These are phyloP conservation scores for Kandelia obovata DNA, from an alignment of 345 rosid species.

Conservation along the genomic window DNA sequence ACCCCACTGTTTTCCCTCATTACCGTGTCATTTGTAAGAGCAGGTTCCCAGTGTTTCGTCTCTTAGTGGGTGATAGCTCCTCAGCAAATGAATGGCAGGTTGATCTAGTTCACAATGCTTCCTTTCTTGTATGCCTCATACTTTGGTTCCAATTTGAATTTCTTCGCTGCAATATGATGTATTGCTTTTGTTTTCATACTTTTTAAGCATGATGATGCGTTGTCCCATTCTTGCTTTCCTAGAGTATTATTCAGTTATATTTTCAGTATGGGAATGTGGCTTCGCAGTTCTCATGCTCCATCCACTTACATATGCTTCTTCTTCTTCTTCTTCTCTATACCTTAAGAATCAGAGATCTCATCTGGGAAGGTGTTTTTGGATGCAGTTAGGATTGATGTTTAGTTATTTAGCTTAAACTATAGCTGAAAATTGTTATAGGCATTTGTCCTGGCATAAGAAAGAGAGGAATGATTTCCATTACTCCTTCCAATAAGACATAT, in stretches of 20 bases:
- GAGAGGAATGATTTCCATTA: too few species aligned
- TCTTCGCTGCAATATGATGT: background rate
- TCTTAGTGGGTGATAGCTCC: constrained; percentile 12
- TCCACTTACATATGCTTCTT: too few species aligned
- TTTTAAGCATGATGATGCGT: background rate
- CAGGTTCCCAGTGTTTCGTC: constrained; percentile 5
- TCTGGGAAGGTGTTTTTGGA: background rate
- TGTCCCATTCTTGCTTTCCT: background rate
- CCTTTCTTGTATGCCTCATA: constrained; percentile 1
- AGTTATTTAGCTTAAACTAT: too few species aligned
- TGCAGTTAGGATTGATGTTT: background rate
- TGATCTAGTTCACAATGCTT: constrained; percentile 19
- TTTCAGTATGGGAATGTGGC: too few species aligned
- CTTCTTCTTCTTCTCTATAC: too few species aligned
- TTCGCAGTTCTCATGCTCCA: too few species aligned
- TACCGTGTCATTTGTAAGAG: constrained; percentile 15
- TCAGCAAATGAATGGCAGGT: constrained; percentile 27
- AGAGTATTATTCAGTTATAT: too few species aligned
- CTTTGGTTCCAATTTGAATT: background rate
- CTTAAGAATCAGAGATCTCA: too few species aligned
- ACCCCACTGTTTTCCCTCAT: constrained; percentile 13
- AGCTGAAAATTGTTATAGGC: too few species aligned
- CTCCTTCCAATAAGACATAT: too few species aligned
- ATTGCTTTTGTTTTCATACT: background rate
- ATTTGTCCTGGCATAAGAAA: too few species aligned